These are phyloP conservation scores for Sporothrix dimorphospora DNA, from an alignment of 2,329 filamentous ascomycete species.

Conservation along the genomic window DNA sequence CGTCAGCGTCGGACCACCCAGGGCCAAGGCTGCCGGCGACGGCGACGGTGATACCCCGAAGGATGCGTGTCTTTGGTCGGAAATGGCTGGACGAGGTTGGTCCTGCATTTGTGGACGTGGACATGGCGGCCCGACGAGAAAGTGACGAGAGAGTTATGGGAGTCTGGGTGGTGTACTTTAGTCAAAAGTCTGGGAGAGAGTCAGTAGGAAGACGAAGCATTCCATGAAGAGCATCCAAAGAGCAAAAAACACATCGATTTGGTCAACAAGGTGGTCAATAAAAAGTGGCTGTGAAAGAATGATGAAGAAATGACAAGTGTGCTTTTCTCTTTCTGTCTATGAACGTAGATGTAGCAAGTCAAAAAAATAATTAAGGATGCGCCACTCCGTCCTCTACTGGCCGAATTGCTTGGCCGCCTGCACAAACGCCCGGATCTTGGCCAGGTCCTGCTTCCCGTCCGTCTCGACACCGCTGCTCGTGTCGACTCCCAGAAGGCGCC, in stretches of 20 bases:
- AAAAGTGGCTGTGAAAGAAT: neutral
- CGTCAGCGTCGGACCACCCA: slow-evolving; percentile 54
- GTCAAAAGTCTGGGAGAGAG: neutral
- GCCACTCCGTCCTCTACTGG: slow-evolving; percentile 45
- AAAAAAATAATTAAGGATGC: neutral
- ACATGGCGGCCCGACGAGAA: neutral
- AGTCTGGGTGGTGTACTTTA: neutral
- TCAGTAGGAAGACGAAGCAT: neutral
- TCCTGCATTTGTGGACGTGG: neutral
- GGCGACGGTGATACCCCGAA: slow-evolving; percentile 47
- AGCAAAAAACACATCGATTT: neutral
- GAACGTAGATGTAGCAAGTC: neutral
- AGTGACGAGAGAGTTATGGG: neutral
- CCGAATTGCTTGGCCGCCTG: slow-evolving; percentile 64
- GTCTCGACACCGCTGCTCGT: slow-evolving; percentile 93
- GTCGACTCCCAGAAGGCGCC: slow-evolving; percentile 72
- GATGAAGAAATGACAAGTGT: neutral
- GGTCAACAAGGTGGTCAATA: neutral
- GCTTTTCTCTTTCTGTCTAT: slow-evolving; percentile 16
- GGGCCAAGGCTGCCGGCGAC: slow-evolving; percentile 60
- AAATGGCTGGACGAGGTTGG: neutral
- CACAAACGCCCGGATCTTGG: slow-evolving; percentile 81
- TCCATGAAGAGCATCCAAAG: neutral
- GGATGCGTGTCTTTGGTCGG: slow-evolving; percentile 30
- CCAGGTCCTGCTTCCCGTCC: slow-evolving; percentile 76